A percentile compares a stretch with the other conserved stretches of the same genome.
Evolutionary conservation across 2,329 filamentous ascomycete species (phyloP).

Genomic region (Ophiocordyceps camponoti-leonardi): DNA sequence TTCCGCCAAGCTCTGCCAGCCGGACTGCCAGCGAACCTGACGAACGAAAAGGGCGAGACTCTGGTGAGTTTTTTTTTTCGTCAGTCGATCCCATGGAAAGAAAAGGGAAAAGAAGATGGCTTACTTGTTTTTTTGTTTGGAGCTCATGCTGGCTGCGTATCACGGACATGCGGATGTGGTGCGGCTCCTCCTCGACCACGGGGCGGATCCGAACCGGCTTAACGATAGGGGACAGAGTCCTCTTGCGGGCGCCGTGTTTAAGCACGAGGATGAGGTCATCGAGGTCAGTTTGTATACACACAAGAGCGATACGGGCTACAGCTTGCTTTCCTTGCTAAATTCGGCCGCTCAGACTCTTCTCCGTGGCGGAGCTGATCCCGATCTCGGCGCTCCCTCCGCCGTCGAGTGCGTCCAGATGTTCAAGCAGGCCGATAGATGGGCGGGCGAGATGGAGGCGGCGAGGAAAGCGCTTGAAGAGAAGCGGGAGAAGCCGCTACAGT

Average conservation of each 20-base stretch:
- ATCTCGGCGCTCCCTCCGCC: conserved; percentile 31
- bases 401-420: conserved; percentile 32
- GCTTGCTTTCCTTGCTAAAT: too few relatives aligned
- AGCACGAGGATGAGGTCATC: conserved; percentile 48
- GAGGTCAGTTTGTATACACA: too few relatives aligned
- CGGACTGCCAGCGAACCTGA: conserved; percentile 52
- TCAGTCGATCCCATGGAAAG: too few relatives aligned
- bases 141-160: conserved; percentile 59
- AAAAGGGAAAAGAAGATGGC: background rate
- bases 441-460: conserved; percentile 23
- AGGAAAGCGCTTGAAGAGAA: background rate
- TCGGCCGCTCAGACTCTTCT: conserved; percentile 21
- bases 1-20: conserved; percentile 47
- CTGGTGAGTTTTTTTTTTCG: conserved; percentile 35
- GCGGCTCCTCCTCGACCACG: conserved; percentile 39
- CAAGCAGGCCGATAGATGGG: conserved; percentile 33
- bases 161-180: conserved; percentile 47
- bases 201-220: conserved; percentile 48
- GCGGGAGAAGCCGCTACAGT: too few relatives aligned
- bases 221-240: conserved; percentile 55
- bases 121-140: background rate
- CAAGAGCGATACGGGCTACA: too few relatives aligned
- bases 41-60: conserved; percentile 58
- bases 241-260: conserved; percentile 56
- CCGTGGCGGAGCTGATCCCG: conserved; percentile 35